Evolutionary conservation across 2,329 filamentous ascomycete species (phyloP), one percentile per base, ranked within the genome.

Genomic region (Drechslerella coelobrocha): DNA sequence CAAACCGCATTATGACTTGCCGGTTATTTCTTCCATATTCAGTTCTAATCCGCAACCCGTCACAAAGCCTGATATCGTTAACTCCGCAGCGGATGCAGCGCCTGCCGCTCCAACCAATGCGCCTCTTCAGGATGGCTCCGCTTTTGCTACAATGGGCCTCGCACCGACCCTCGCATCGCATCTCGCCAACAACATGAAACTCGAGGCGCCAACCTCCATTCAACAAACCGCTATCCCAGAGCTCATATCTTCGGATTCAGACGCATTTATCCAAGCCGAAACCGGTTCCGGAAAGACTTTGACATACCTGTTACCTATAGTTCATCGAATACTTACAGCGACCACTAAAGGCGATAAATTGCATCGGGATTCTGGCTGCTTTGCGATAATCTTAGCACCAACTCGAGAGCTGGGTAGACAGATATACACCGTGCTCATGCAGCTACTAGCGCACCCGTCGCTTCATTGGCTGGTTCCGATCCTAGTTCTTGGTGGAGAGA

Each of bases 231-330:
- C 93, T 0, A 88, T 99, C 39, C 84, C 89, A 43, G 88, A 94
- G 75, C 81, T 99, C 72, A 80, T 96, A 47, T 87, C 87, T 43
- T 88, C 89, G 57, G 89, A 96, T 75, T 88, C 86, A 48, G 94
- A 99, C 81, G 92, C 92, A 1, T 99, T 99, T 76, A 89, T 99
- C 31, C 94, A 97, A 78, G 95, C 94, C 1, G 89, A 99, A 80
- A 99, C 94, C 0, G 94, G 94, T 75, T 99, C 94, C 0, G 94
- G 94, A 80, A 99, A 99, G 81, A 99, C 94, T 0, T 81, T 99
- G 69, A 91, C 94, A n/a, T 99, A 99, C 78, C 83, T 99, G 2
- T 81, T 99, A 5, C 94, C 94, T 1, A 89, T 99, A 50, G 87
- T 99, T 21, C 91, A 99, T 78, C 85, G 92, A 23, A 89, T 99